A percentile compares a stretch with the other conserved stretches of the same genome.
Evolutionary conservation across 2,329 filamentous ascomycete species (phyloP).

Genomic region (Cladosporium phlei): DNA sequence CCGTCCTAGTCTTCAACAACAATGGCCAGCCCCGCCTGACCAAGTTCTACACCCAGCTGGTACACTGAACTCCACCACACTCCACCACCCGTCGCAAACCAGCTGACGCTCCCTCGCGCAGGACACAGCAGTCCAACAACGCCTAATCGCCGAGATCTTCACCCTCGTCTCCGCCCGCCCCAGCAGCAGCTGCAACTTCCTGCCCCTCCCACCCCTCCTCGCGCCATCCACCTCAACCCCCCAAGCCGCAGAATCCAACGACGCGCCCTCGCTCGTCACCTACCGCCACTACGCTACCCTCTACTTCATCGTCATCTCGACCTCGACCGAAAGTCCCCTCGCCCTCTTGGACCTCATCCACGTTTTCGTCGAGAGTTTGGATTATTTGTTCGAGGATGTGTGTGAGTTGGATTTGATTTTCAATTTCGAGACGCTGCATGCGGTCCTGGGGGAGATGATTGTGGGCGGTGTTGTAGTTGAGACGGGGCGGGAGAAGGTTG

Average conservation of each 20-base stretch:
- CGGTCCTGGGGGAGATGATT: constrained; percentile 87
- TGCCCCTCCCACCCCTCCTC: constrained; percentile 53
- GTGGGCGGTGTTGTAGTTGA: constrained; percentile 92
- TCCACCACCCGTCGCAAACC: not conserved
- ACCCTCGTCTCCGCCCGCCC: constrained; percentile 88
- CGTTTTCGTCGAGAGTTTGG: constrained; percentile 93
- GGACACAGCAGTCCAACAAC: constrained; percentile 97
- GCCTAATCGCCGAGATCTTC: constrained; percentile 95
- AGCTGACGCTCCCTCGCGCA: constrained; percentile 37
- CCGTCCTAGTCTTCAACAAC: constrained; percentile 97
- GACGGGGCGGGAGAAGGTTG: constrained; percentile 82
- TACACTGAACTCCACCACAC: constrained; percentile 36
- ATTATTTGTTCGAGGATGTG: constrained; percentile 94
- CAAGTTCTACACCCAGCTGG: constrained; percentile 97
- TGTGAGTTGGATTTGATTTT: constrained; percentile 98
- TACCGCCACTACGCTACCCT: constrained; percentile 98
- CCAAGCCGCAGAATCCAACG: constrained; percentile 63
- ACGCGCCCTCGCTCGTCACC: constrained; percentile 89
- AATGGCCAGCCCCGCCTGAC: constrained; percentile 93
- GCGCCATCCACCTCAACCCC: constrained; percentile 16
- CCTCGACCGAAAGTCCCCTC: constrained; percentile 90
- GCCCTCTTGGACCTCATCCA: constrained; percentile 95
- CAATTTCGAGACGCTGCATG: constrained; percentile 96
- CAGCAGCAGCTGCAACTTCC: constrained; percentile 92
- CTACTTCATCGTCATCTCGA: constrained; percentile 97